These are phyloP conservation scores for Astragalus glycyphyllos DNA, from an alignment of 306 rosid genomes.

Conservation along the genomic window DNA sequence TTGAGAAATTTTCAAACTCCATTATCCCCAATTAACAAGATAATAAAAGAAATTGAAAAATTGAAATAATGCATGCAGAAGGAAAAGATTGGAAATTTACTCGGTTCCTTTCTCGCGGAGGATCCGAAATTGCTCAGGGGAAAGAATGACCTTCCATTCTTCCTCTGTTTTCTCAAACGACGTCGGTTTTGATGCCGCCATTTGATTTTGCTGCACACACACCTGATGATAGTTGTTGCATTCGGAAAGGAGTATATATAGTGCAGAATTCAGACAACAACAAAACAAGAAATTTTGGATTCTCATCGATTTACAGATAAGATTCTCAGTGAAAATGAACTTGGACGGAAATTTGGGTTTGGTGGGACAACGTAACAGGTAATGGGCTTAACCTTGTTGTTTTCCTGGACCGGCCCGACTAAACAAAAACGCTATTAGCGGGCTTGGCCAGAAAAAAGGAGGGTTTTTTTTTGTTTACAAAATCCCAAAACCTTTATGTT, in stretches of 20 bases:
- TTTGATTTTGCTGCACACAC: not conserved
- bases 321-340: conserved; percentile 40
- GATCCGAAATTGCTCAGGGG: conserved; percentile 85
- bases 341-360: conserved; percentile 51
- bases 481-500: too few species aligned
- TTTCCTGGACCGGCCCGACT: not conserved
- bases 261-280: not conserved
- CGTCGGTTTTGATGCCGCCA: conserved; percentile 50
- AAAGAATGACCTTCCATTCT: conserved; percentile 74
- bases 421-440: not conserved
- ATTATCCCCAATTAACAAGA: not conserved
- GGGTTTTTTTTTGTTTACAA: too few species aligned
- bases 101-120: conserved; percentile 85
- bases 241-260: not conserved
- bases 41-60: not conserved
- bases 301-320: not conserved
- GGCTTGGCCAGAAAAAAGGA: too few species aligned
- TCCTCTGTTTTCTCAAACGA: conserved; percentile 68
- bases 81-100: conserved; percentile 30
- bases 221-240: not conserved
- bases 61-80: not conserved
- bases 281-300: not conserved
- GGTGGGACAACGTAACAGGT: not conserved
- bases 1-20: not conserved
- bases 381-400: too few species aligned